Conservation (phyloP, 1,284 basidiomycete genomes). For the Mycosarcoma mackinlayi region DNA sequence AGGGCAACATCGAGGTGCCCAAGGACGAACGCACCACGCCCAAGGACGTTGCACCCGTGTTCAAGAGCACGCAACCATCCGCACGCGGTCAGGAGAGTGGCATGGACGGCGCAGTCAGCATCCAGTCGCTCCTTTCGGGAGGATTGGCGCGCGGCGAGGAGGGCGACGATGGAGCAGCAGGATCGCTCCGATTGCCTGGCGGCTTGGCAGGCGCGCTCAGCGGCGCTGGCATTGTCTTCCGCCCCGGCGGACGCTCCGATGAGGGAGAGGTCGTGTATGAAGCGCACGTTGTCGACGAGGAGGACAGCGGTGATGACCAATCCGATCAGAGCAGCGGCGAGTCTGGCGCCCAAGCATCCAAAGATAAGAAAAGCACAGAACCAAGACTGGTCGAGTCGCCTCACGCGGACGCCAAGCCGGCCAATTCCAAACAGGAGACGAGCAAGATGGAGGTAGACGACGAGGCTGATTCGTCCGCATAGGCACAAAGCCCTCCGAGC, state of each 20-base stretch:
- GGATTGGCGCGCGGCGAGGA: slow-evolving; percentile 55
- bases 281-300: slow-evolving; percentile 61
- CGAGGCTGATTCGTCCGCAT: slow-evolving; percentile 9
- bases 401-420: slow-evolving; percentile 39
- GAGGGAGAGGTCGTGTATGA: slow-evolving; percentile 61
- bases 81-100: slow-evolving; percentile 25
- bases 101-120: slow-evolving; percentile 50
- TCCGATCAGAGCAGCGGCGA: slow-evolving; percentile 33
- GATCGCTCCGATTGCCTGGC: slow-evolving; percentile 45
- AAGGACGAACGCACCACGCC: slow-evolving; percentile 81
- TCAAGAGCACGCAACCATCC: slow-evolving; percentile 71
- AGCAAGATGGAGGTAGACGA: slow-evolving; percentile 41
- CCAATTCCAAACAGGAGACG: slow-evolving; percentile 25
- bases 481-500: slow-evolving; percentile 9
- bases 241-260: slow-evolving; percentile 56
- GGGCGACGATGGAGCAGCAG: slow-evolving; percentile 47
- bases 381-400: slow-evolving; percentile 58
- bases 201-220: slow-evolving; percentile 56
- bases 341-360: slow-evolving; percentile 7
- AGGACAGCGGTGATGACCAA: slow-evolving; percentile 53
- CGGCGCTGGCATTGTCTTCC: slow-evolving; percentile 63
- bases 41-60: slow-evolving; percentile 68
- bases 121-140: slow-evolving; percentile 63
- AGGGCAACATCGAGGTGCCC: slow-evolving; percentile 79
- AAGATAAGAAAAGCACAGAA: slow-evolving; percentile 17